Evolutionary conservation across 805 yeast genomes (phyloP).

Genomic region (Henningerozyma blattae): DNA sequence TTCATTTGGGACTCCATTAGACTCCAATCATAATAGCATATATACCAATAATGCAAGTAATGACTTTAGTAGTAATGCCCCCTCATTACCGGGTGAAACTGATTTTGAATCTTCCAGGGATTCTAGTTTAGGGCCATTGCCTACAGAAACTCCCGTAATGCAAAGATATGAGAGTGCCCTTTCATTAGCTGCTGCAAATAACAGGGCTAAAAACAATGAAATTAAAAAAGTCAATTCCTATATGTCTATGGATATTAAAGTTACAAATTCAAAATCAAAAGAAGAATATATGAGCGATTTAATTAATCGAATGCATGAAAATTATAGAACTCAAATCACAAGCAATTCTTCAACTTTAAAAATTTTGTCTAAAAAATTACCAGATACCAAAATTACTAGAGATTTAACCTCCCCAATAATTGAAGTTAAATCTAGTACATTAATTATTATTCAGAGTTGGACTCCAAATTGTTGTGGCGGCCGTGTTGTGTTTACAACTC

Average conservation of each 20-base stretch:
- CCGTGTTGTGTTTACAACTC: conserved; percentile 19
- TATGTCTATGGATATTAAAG: no score
- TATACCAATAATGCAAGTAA: no score
- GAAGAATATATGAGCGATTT: conserved; percentile 15
- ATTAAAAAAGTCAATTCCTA: no score
- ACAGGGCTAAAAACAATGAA: not conserved
- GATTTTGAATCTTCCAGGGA: not conserved
- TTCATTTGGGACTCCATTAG: no score
- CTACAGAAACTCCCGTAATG: not conserved
- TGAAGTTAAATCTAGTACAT: conserved; percentile 14
- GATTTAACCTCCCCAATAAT: conserved; percentile 18
- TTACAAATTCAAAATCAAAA: no score
- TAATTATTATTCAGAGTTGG: conserved; percentile 22
- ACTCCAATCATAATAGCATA: no score
- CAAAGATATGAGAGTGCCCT: not conserved
- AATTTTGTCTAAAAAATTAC: conserved; percentile 14
- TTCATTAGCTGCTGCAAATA: not conserved
- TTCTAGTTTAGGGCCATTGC: not conserved
- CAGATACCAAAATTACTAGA: conserved; percentile 16
- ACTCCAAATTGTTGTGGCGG: conserved; percentile 21
- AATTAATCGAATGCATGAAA: conserved; percentile 14
- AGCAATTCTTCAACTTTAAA: conserved; percentile 17
- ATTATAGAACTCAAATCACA: conserved; percentile 14
- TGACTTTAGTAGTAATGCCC: no score
- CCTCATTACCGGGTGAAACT: no score